Evolutionary conservation across 331 rosid genomes (phyloP).

Genomic region (Quercus lobata): DNA sequence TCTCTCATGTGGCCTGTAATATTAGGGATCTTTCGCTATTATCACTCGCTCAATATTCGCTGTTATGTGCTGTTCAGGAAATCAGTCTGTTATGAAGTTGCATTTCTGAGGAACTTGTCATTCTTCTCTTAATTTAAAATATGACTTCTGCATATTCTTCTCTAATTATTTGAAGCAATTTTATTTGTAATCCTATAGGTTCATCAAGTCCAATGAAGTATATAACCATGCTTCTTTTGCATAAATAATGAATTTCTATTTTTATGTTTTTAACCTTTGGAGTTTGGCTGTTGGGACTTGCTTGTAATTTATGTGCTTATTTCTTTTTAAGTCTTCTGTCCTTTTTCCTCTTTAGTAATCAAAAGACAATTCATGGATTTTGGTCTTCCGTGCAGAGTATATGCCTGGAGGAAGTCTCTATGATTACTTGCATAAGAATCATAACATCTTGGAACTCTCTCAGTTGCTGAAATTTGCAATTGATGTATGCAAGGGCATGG

Average conservation of each 20-base stretch:
- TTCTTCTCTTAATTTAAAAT: not conserved
- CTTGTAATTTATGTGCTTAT: not conserved
- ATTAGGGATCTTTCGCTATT: not conserved
- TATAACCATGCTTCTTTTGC: not conserved
- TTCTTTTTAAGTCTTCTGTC: conserved; percentile 5
- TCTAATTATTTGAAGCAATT: not conserved
- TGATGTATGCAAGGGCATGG: conserved; percentile 98
- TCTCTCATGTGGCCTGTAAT: not conserved
- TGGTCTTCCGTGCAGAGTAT: conserved; percentile 62
- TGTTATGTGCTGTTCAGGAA: not conserved
- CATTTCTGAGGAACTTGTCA: not conserved
- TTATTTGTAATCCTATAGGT: not conserved
- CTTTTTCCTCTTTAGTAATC: conserved; percentile 10
- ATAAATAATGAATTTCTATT: not conserved
- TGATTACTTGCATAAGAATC: conserved; percentile 94
- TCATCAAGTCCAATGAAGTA: not conserved
- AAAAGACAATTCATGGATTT: conserved; percentile 6
- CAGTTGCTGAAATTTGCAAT: conserved; percentile 79
- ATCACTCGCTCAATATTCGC: not conserved
- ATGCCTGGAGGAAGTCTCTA: conserved; percentile 99
- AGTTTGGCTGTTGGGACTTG: not conserved
- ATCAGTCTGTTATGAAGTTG: not conserved
- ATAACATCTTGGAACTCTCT: conserved; percentile 63
- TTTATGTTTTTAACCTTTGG: not conserved
- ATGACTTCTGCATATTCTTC: not conserved